phyloP scores from a whole-genome alignment of 345 rosid genomes.

The Sisymbrium altissimum region DNA sequence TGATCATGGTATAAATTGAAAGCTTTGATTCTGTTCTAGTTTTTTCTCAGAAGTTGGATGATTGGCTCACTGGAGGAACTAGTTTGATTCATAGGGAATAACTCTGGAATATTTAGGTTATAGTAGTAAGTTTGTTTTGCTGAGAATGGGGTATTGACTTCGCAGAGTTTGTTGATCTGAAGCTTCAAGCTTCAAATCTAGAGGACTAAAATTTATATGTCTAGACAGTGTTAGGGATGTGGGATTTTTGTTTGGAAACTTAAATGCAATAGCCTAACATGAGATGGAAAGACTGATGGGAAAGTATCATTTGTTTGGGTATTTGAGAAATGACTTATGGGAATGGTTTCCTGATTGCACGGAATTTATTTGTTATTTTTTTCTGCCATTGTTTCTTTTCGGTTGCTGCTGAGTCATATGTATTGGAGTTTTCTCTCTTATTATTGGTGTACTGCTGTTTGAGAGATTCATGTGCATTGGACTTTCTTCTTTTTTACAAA shows the following conservation, averaged over 20 bases:
- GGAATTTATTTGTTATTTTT: neutral
- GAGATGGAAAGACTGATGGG: neutral
- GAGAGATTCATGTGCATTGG: neutral
- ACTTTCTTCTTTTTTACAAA: neutral
- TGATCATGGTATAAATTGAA: neutral
- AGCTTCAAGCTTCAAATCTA: neutral
- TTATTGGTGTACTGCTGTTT: too few relatives aligned
- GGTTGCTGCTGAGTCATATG: neutral
- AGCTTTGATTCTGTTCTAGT: neutral
- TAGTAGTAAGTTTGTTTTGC: neutral
- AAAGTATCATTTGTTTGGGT: neutral
- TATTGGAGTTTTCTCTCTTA: too few relatives aligned
- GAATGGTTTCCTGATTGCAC: neutral
- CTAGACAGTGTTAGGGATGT: neutral
- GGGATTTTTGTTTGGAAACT: neutral
- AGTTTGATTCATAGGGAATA: neutral
- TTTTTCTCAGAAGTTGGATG: neutral
- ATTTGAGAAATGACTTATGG: neutral
- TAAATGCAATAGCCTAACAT: neutral
- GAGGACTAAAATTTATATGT: neutral
- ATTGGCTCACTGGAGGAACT: neutral
- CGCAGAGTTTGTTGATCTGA: neutral
- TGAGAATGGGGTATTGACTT: neutral
- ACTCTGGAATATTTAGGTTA: neutral
- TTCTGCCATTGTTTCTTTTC: neutral